Percentiles rank a stretch among this genome's conserved stretches.
Conservation (phyloP, 352 stramenopile species). For the Blastocystis sp. region DNA sequence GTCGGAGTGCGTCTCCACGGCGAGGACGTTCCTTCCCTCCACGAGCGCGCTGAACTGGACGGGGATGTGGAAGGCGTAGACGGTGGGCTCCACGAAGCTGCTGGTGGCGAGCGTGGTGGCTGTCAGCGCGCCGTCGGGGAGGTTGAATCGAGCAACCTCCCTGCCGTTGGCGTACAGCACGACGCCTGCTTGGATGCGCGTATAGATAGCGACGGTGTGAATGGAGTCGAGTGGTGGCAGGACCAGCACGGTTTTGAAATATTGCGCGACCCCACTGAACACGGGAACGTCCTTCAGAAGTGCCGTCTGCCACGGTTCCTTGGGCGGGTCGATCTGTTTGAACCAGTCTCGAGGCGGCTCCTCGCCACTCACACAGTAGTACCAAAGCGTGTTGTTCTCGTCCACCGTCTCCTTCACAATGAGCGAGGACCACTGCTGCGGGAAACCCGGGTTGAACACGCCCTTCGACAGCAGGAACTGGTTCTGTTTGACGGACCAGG, state of each 20-base stretch:
- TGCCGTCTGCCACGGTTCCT: constrained; percentile 18
- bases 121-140: constrained; percentile 19
- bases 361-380: neutral
- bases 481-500: constrained; percentile 14
- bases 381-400: constrained; percentile 7
- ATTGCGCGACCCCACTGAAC: constrained; percentile 39
- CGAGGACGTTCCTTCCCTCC: constrained; percentile 53
- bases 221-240: neutral
- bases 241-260: constrained; percentile 65
- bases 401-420: neutral
- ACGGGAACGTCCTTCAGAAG: neutral
- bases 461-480: neutral
- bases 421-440: constrained; percentile 1
- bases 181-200: constrained; percentile 22
- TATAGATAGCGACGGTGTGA: neutral
- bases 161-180: constrained; percentile 61
- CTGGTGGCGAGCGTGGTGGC: constrained; percentile 6
- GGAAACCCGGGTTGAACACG: constrained; percentile 25
- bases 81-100: neutral
- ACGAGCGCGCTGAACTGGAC: constrained; percentile 38
- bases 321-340: constrained; percentile 17
- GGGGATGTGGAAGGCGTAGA: constrained; percentile 34
- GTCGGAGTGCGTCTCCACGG: constrained; percentile 18
- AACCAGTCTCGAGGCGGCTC: neutral
- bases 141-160: constrained; percentile 58